Evolutionary conservation across 768 basidiomycete species (phyloP), one percentile per base, ranked within the genome.

Genomic region (Kondoa malvinella): DNA sequence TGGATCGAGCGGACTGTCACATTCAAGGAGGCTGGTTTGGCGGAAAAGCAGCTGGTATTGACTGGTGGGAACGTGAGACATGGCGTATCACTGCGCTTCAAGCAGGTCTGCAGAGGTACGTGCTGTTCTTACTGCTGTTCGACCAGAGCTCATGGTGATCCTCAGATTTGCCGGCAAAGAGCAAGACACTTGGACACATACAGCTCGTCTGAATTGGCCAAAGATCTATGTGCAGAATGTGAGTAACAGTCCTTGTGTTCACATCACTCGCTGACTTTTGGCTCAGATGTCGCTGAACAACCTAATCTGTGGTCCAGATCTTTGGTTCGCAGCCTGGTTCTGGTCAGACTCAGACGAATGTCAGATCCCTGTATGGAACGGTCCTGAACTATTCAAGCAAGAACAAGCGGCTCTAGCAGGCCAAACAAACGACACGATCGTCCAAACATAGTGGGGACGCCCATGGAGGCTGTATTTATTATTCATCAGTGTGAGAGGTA

Each of bases 21-120:
- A 65, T 73, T 4, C 72, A 73, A 57, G 72, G 72, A n/a, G 72
- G 72, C 2, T 73, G 71, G 71, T 73, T 68, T 34, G 72, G 72
- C 31, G 72, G 72, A 0, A 70, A 64, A 65, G 65, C 67, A 34
- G 60, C 60, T 30, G 72, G 57, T 1, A 32, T 73, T 29, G 67
- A 71, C 30, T 67, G 70, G 71, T 73, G 72, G 72, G 69, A 70
- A 62, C 4, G 34, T 12, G 71, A 71, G 56, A 70, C 70, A 16
- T 59, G n/a, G 31, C 67, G 65, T 34, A 66, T 73, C 2, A 72
- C 71, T 2, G 64, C 67, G 0, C 30, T 70, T 30, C 72, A 73
- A 66, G 68, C 66, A 31, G 70, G 68, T 8, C 21, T 72, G n/a
- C 56, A 62, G n/a, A 60, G 68, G 64, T 65, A 16, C 21, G 16